Evolutionary conservation across 2,329 filamentous ascomycete genomes (phyloP), one percentile per base, ranked within the genome.

Genomic region (Claviceps humidiphila): DNA sequence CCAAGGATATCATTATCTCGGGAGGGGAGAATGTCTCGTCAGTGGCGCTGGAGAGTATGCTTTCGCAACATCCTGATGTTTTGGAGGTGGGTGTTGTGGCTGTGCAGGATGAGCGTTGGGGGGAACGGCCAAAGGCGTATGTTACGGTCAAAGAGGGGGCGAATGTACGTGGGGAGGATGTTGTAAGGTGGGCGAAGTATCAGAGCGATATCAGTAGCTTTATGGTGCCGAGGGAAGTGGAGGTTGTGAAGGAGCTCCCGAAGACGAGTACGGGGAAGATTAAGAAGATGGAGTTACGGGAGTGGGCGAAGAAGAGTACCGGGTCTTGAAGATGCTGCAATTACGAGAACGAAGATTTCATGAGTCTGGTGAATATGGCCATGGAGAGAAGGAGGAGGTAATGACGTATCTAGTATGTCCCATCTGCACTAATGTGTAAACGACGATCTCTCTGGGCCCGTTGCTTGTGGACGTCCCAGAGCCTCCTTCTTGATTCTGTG

Each of bases 211-310:
- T 98, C 59, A 90, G 86, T 69, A 82, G 82, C 58, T 98, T 96
- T 64, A 97, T 97, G 93, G 83, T 85, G 16, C 81, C 81, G 26
- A 67, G 76, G 42, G 81, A 84, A 63, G 78, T 84, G 1, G 87
- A 95, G 66, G 73, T 97, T 44, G 80, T 98, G n/a, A 59, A 72
- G 5, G 90, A 96, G 67, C 73, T 98, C 58, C 93, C 93, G 9
- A 98, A 98, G 78, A 98, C 93, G 26, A 93, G 87, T 67, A 98
- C 93, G 0, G 93, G 93, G 3, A 98, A 98, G 76, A 77, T 97
- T 55, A 84, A 89, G 77, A 98, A 98, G 80, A 97, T 95, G 62
- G 80, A 95, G 6, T 68, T 98, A 52, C 74, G 93, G 55, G 85
- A 88, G 59, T 95, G 90, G 91, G 86, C 86, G 2, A 66, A 64